Evolutionary conservation across 2,329 filamentous ascomycete genomes (phyloP).

Genomic region (Diaporthe caulivora): DNA sequence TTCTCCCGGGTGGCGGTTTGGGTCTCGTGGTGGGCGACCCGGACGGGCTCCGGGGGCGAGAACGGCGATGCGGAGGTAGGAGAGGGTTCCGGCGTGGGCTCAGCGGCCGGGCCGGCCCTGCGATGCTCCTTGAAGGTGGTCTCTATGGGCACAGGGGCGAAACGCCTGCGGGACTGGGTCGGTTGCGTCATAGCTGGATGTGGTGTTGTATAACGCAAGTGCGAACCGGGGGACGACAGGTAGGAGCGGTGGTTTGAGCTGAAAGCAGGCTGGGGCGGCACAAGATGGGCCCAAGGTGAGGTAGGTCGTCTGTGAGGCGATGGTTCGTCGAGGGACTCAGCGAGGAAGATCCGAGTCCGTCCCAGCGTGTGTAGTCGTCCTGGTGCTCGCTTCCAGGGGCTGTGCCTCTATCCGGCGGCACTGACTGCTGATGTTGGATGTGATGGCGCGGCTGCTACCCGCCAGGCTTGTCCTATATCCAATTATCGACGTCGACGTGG

Average conservation of each 20-base stretch:
- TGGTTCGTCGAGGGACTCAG: background rate
- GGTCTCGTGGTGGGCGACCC: conserved; percentile 34
- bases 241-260: background rate
- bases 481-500: conserved; percentile 17
- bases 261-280: background rate
- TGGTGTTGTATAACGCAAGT: conserved; percentile 1
- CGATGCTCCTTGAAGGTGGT: conserved; percentile 74
- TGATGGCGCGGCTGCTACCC: conserved; percentile 1
- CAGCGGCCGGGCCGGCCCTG: conserved; percentile 55
- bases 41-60: conserved; percentile 47
- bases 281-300: background rate
- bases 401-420: background rate
- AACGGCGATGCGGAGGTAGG: conserved; percentile 57
- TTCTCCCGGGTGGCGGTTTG: conserved; percentile 44
- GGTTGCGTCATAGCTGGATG: conserved; percentile 51
- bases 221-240: background rate
- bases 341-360: background rate
- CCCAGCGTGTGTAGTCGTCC: background rate
- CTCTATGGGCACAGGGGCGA: conserved; percentile 78
- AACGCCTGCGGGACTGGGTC: conserved; percentile 66
- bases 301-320: conserved; percentile 21
- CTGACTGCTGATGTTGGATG: conserved; percentile 8
- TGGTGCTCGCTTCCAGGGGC: background rate
- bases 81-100: conserved; percentile 70
- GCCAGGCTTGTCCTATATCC: conserved; percentile 15